A percentile compares a stretch with the other conserved stretches of the same genome.
Conservation (phyloP, 306 rosid genomes). For the Cajanus cajan region DNA sequence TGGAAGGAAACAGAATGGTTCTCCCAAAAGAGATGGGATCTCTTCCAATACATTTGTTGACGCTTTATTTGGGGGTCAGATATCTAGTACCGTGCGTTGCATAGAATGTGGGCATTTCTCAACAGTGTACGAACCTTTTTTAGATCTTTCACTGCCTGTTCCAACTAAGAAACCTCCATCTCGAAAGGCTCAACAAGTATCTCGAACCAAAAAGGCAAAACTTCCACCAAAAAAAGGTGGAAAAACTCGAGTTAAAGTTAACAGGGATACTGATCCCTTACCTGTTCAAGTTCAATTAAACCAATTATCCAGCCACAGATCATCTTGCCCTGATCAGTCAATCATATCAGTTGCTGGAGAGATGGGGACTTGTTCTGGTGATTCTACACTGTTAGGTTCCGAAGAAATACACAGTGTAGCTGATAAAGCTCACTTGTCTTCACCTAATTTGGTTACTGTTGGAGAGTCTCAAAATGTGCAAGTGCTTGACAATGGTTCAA, state of each 20-base stretch:
- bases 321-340: slow-evolving; percentile 47
- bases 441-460: slow-evolving; percentile 41
- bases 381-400: slow-evolving; percentile 38
- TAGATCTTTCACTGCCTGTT: slow-evolving; percentile 90
- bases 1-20: slow-evolving; percentile 48
- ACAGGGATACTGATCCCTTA: slow-evolving; percentile 38
- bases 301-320: slow-evolving; percentile 42
- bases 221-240: slow-evolving; percentile 69
- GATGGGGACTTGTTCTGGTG: slow-evolving; percentile 35
- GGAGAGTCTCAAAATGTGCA: slow-evolving; percentile 45
- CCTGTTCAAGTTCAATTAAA: slow-evolving; percentile 45
- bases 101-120: slow-evolving; percentile 83
- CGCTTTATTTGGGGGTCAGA: slow-evolving; percentile 82
- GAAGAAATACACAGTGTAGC: slow-evolving; percentile 29
- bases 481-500: slow-evolving; percentile 49
- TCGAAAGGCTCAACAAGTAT: slow-evolving; percentile 50
- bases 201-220: slow-evolving; percentile 65
- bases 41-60: slow-evolving; percentile 70
- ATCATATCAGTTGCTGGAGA: slow-evolving; percentile 30
- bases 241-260: slow-evolving; percentile 55
- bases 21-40: slow-evolving; percentile 46
- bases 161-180: slow-evolving; percentile 78
- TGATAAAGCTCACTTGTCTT: slow-evolving; percentile 41
- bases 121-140: slow-evolving; percentile 81
- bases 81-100: slow-evolving; percentile 83